These are phyloP conservation scores for Fennellomyces sp. DNA, from an alignment of 371 early-diverging fungal species.

Conservation along the genomic window DNA sequence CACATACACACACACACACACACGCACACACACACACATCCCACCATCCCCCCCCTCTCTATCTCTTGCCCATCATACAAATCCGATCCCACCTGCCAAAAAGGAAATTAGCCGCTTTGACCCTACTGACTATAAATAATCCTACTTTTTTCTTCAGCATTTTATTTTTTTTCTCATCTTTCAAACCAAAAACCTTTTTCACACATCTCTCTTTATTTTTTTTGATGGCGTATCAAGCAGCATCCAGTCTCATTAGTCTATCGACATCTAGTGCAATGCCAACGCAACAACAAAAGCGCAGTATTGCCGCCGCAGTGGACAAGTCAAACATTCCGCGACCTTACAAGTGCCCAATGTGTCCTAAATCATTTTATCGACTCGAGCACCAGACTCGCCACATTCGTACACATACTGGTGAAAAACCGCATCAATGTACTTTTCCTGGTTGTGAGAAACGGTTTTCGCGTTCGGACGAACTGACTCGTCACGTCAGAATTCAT, in stretches of 20 bases:
- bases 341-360: slow-evolving; percentile 67
- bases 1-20: background rate
- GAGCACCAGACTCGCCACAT: slow-evolving; percentile 80
- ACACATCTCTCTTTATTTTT: background rate
- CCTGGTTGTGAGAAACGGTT: slow-evolving; percentile 77
- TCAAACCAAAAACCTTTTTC: slow-evolving; percentile 1
- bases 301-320: slow-evolving; percentile 34
- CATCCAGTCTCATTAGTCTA: slow-evolving; percentile 38
- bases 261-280: too few species aligned
- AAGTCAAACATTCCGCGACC: slow-evolving; percentile 58
- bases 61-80: slow-evolving; percentile 5
- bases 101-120: slow-evolving; percentile 13
- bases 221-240: slow-evolving; percentile 35
- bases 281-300: slow-evolving; percentile 22
- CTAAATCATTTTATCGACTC: slow-evolving; percentile 66
- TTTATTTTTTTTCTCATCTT: background rate
- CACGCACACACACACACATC: background rate
- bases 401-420: slow-evolving; percentile 85
- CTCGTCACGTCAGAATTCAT: slow-evolving; percentile 67
- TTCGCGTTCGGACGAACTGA: slow-evolving; percentile 73
- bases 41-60: background rate
- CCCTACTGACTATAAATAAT: slow-evolving; percentile 9
- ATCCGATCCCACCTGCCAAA: slow-evolving; percentile 3
- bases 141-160: slow-evolving; percentile 7
- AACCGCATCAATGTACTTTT: slow-evolving; percentile 76